phyloP scores from a whole-genome alignment of 345 rosid species.

The Ceriops zippeliana region DNA sequence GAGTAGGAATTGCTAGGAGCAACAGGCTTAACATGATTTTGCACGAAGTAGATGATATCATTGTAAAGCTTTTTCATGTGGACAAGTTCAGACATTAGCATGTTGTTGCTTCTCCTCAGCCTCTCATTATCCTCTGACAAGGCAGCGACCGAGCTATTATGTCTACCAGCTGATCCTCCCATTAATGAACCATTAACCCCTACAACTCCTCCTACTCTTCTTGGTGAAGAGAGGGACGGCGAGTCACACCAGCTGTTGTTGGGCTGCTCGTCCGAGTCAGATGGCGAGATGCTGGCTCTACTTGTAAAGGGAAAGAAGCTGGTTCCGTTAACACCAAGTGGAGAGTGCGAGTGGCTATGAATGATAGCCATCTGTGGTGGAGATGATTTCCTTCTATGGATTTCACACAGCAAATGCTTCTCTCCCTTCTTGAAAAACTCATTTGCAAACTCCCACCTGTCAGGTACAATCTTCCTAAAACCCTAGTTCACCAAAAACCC shows the following conservation, averaged over 20 bases:
- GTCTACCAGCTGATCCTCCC: slow-evolving; percentile 9
- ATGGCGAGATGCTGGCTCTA: slow-evolving; percentile 50
- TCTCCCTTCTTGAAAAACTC: slow-evolving; percentile 92
- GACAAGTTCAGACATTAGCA: slow-evolving; percentile 75
- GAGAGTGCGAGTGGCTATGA: slow-evolving; percentile 46
- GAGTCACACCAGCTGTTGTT: slow-evolving; percentile 59
- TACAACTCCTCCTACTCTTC: slow-evolving; percentile 27
- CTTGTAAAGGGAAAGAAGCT: slow-evolving; percentile 51
- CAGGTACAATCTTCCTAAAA: slow-evolving; percentile 95
- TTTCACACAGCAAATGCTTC: slow-evolving; percentile 87
- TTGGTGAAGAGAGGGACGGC: slow-evolving; percentile 42
- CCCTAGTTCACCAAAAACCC: slow-evolving; percentile 46
- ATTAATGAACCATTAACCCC: slow-evolving; percentile 13
- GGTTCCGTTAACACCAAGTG: slow-evolving; percentile 34
- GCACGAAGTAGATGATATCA: slow-evolving; percentile 86
- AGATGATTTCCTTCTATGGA: slow-evolving; percentile 81
- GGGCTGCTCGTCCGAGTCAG: slow-evolving; percentile 51
- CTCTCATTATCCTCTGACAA: slow-evolving; percentile 82
- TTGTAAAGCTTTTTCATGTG: slow-evolving; percentile 91
- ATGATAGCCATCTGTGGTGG: slow-evolving; percentile 55
- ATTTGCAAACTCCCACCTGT: slow-evolving; percentile 97
- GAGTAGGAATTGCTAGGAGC: slow-evolving; percentile 56
- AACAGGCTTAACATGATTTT: slow-evolving; percentile 85
- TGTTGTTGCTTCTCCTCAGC: slow-evolving; percentile 65
- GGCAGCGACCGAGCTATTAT: slow-evolving; percentile 46